phyloP scores from a whole-genome alignment of 2,329 filamentous ascomycete genomes.

The Nothophoma quercina region DNA sequence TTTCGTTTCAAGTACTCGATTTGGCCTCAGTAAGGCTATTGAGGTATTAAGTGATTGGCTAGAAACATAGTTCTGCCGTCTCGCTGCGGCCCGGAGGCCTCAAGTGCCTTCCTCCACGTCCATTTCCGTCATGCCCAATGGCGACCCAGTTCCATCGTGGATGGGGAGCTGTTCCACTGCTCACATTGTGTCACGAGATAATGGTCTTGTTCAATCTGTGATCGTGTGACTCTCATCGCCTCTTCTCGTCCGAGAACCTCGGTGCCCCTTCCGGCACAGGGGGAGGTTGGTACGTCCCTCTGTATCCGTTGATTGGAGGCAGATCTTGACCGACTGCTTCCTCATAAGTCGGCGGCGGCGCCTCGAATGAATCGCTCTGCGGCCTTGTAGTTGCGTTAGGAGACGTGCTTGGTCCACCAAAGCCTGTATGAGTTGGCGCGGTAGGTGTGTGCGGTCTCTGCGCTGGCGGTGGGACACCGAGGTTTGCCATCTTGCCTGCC shows the following conservation, averaged over 20 bases:
- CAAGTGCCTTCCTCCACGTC: constrained; percentile 16
- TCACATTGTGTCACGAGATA: constrained; percentile 1
- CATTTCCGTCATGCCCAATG: constrained; percentile 20
- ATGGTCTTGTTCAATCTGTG: constrained; percentile 6
- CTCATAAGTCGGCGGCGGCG: constrained; percentile 90
- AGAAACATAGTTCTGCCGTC: constrained; percentile 20
- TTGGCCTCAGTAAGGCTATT: constrained; percentile 24
- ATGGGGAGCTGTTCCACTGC: neutral
- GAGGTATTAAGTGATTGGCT: constrained; percentile 26
- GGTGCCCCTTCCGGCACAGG: constrained; percentile 48
- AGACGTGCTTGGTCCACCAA: constrained; percentile 22
- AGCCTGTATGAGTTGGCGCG: constrained; percentile 31
- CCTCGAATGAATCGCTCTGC: constrained; percentile 18
- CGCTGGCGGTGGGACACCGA: constrained; percentile 24
- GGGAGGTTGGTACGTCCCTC: constrained; percentile 69
- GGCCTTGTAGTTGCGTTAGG: constrained; percentile 13
- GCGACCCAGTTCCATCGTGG: neutral
- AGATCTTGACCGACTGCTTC: constrained; percentile 85
- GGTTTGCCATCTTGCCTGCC: constrained; percentile 14
- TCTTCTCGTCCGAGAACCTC: constrained; percentile 48
- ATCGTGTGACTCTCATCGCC: constrained; percentile 31
- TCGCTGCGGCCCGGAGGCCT: constrained; percentile 17
- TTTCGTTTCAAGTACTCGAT: constrained; percentile 24
- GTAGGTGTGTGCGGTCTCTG: constrained; percentile 36
- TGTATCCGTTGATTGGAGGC: constrained; percentile 74